Base-by-base conservation (phyloP, 2,329 filamentous ascomycete species). In the Cercospora sp. region DNA sequence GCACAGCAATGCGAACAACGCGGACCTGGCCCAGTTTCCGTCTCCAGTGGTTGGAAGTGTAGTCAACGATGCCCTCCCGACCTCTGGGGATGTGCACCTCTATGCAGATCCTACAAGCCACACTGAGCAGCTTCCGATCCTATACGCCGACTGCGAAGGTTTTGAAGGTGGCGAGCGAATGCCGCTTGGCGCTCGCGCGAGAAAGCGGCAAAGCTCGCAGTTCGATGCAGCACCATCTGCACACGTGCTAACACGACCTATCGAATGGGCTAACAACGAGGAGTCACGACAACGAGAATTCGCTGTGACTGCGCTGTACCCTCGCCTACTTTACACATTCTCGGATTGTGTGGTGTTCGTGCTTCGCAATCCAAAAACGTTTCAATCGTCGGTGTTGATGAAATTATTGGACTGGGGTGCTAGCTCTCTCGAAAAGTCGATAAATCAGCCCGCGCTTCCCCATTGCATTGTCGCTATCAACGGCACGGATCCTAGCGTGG, bases 361-460 rank as follows among this genome's bases (percentile, higher is more conserved):
- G 4, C 75, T 81, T 5, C 74, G 77, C 16, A 81, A 82, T 58
- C 72, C 79, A 9, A 79, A 76, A 65, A 79, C 79, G 16, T 79
- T 79, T 61, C 76, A 77, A 61, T 79, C 77, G 16, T 74, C 76
- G 10, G 77, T 78, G 0, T 70, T 79, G 40, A 75, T 72, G 6
- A 79, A 78, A 68, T 76, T 87, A 4, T 73, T 87, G 12, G 78
- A 81, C 45, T 87, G 85, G 85, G 85, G 84, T 13, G 79, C 80
- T 2, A 81, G 83, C 12, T 82, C 83, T 1, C 77, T 87, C 6
- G 85, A 87, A 69, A 85, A 81, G 67, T 85, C 85, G 0, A 80
- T 83, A 53, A 87, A 87, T 67, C 85, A 87, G 70, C 85, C 85
- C 0, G 81, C 83, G 2, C 79, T 87, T 3, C 85, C 86, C 2